phyloP scores from a whole-genome alignment of 2,329 filamentous ascomycete species.

The Fusarium sp. region DNA sequence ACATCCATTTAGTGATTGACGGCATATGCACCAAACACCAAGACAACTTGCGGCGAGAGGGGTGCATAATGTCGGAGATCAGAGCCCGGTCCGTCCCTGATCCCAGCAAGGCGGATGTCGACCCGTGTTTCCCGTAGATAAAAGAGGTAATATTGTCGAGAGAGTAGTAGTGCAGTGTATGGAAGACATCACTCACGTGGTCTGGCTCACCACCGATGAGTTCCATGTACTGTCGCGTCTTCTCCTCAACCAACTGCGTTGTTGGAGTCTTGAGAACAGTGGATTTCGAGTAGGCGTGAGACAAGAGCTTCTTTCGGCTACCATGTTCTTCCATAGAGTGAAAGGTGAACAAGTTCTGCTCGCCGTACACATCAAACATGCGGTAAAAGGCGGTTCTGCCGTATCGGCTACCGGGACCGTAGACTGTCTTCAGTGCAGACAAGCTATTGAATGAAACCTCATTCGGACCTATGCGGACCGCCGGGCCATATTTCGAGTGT shows the following conservation, averaged over 20 bases:
- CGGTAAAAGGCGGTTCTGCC: constrained; percentile 64
- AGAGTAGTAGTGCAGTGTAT: constrained; percentile 33
- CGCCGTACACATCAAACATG: constrained; percentile 67
- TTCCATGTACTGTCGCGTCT: constrained; percentile 24
- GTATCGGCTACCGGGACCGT: constrained; percentile 65
- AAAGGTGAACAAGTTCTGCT: constrained; percentile 66
- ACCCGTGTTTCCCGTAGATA: constrained; percentile 30
- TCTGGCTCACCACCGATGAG: constrained; percentile 20
- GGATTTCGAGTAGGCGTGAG: constrained; percentile 66
- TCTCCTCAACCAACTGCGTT: constrained; percentile 33
- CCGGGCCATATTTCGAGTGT: constrained; percentile 59
- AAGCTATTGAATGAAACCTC: constrained; percentile 58
- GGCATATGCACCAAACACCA: constrained; percentile 27
- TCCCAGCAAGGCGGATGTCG: constrained; percentile 26
- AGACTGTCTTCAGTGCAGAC: constrained; percentile 63
- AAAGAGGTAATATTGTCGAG: constrained; percentile 35
- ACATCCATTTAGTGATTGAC: constrained; percentile 31
- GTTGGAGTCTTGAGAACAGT: constrained; percentile 47
- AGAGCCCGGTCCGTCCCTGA: constrained; percentile 16
- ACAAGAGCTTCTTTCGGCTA: constrained; percentile 64
- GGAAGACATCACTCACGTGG: constrained; percentile 31
- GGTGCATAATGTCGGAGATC: constrained; percentile 35
- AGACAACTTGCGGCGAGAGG: constrained; percentile 28
- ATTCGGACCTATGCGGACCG: constrained; percentile 60
- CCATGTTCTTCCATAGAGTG: constrained; percentile 56